These are phyloP conservation scores for Tilletiopsis washingtonensis DNA, from an alignment of 1,284 basidiomycete genomes.

Conservation along the genomic window DNA sequence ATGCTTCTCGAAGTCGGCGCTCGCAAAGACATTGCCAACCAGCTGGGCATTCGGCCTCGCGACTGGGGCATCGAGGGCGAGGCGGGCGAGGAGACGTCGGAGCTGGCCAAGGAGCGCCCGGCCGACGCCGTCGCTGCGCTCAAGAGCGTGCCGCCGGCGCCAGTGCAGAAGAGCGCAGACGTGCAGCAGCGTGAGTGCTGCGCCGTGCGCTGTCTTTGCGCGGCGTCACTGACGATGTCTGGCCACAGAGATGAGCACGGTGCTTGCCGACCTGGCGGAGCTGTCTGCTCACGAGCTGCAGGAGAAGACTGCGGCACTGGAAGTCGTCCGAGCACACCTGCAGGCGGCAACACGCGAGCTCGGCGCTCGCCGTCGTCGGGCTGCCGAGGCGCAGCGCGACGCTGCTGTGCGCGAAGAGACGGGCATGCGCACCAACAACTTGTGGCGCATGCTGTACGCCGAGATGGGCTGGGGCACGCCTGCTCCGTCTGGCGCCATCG, in stretches of 20 bases:
- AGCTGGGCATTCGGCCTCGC: slow-evolving; percentile 79
- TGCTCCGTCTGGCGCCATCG: no score
- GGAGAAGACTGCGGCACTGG: slow-evolving; percentile 74
- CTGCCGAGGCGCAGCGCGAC: slow-evolving; percentile 28
- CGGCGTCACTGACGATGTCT: neutral
- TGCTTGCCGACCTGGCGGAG: slow-evolving; percentile 63
- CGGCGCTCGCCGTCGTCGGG: slow-evolving; percentile 67
- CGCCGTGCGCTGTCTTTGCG: neutral
- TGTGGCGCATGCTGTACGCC: slow-evolving; percentile 2
- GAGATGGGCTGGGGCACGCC: neutral
- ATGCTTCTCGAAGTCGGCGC: slow-evolving; percentile 87
- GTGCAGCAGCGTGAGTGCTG: slow-evolving; percentile 69
- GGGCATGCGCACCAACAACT: slow-evolving; percentile 22
- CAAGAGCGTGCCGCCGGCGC: slow-evolving; percentile 51
- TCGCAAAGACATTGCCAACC: slow-evolving; percentile 83
- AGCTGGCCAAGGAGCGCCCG: neutral
- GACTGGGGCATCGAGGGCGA: slow-evolving; percentile 59
- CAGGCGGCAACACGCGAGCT: slow-evolving; percentile 82
- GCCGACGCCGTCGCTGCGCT: slow-evolving; percentile 54
- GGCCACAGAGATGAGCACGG: slow-evolving; percentile 24
- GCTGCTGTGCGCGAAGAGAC: slow-evolving; percentile 37
- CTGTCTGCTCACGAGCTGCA: slow-evolving; percentile 82
- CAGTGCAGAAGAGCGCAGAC: slow-evolving; percentile 76
- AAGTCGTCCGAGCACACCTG: slow-evolving; percentile 75
- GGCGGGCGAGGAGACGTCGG: neutral